Conservation (phyloP, 208 protist species). For the Acanthamoeba castellanii region DNA sequence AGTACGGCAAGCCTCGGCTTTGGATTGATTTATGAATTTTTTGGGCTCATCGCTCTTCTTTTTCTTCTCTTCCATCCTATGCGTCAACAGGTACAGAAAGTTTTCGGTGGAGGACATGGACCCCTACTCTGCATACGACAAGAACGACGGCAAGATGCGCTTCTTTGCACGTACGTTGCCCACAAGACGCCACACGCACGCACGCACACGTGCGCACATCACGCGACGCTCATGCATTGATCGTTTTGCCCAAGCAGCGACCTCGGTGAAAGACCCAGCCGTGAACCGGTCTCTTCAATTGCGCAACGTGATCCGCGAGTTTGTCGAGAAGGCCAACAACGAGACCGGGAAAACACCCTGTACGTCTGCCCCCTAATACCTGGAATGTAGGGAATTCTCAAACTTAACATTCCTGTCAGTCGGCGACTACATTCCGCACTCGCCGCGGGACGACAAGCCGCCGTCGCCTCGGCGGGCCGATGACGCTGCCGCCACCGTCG, state of each 20-base stretch:
- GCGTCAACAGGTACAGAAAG: not conserved
- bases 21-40: no score
- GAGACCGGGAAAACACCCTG: constrained; percentile 52
- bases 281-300: constrained; percentile 38
- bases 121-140: constrained; percentile 9
- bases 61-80: not conserved
- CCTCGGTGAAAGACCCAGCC: not conserved
- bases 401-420: not conserved
- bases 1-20: not conserved
- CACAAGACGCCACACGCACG: not conserved
- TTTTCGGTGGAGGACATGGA: constrained; percentile 18
- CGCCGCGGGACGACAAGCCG: not conserved
- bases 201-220: not conserved
- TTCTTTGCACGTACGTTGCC: constrained; percentile 2
- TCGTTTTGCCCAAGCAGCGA: not conserved
- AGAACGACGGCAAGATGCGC: constrained; percentile 46
- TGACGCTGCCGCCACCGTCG: no score
- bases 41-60: no score
- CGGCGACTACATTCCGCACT: constrained; percentile 19
- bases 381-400: not conserved
- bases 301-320: constrained; percentile 60
- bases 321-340: constrained; percentile 56
- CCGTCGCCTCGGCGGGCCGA: not conserved
- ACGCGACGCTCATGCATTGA: not conserved
- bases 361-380: not conserved